These are phyloP conservation scores for Vinca major DNA, from an alignment of 305 asterid genomes.

Conservation along the genomic window DNA sequence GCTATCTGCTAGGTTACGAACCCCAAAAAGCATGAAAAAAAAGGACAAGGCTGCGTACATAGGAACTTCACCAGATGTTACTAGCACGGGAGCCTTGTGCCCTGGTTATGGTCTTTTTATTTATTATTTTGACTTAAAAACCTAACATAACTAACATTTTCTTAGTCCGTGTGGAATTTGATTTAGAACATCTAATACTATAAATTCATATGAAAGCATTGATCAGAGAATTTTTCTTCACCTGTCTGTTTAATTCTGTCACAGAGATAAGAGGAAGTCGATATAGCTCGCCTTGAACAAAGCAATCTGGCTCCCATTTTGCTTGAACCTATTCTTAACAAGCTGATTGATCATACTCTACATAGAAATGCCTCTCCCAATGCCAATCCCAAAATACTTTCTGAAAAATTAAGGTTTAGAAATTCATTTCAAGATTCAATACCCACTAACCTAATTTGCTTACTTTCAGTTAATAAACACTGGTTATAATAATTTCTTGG, in stretches of 20 bases:
- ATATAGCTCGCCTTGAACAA: conserved; percentile 40
- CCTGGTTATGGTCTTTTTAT: too few species aligned
- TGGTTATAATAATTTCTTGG: too few species aligned
- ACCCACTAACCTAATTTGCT: neutral
- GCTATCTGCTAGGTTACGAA: too few species aligned
- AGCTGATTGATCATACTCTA: neutral
- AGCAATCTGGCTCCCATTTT: conserved; percentile 28
- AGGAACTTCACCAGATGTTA: too few species aligned
- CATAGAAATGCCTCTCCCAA: neutral
- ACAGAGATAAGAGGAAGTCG: conserved; percentile 41
- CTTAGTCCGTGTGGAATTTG: too few species aligned
- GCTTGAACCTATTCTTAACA: neutral
- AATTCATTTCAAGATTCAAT: neutral
- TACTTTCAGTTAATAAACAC: neutral
- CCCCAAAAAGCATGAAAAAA: too few species aligned
- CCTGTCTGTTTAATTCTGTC: conserved; percentile 81
- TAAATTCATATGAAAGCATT: neutral
- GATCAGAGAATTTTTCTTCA: conserved; percentile 11
- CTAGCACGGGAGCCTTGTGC: too few species aligned
- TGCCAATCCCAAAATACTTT: neutral
- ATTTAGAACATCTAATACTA: too few species aligned
- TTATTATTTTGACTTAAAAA: too few species aligned
- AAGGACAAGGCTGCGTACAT: too few species aligned
- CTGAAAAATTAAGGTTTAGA: neutral
- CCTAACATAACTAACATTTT: too few species aligned